Base-by-base conservation (phyloP, 257 asterid genomes). In the Nicotiana sylvestris region DNA sequence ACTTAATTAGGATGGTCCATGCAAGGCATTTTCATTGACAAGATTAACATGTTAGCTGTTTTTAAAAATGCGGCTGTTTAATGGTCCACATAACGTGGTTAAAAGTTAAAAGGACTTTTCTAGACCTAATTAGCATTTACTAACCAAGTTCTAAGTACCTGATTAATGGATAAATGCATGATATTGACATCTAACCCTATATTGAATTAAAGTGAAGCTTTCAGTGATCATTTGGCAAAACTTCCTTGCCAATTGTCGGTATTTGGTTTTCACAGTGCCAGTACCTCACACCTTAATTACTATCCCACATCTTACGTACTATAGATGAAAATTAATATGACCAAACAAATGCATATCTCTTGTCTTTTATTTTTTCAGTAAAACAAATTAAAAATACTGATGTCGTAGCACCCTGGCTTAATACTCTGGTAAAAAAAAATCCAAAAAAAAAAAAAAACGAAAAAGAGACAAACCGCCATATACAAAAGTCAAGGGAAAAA, bases 41-140 rank as follows among this genome's bases (percentile, higher is more conserved):
- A 62, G 82, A 79, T 79, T 61, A 79, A 79, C 82, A 65, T 61
- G 46, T 80, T 80, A 80, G 82, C 76, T 80, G 82, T 80, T 60
- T 2, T 37, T 37, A 51, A 27, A 39, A 79, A 62, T 62, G 76
- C 18, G 76, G 61, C 29, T 80, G 74, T 49, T 35, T 80, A 62
- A 76, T 80, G 82, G 82, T 62, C 76, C 82, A 62, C 82, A 70
- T 74, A 80, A 60, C 72, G 56, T 62, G 76, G 76, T 51, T 76
- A 76, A 76, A 74, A 76, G 80, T 76, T 76, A 53, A 76, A 51
- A 15, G 5, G 9, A 29, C 65, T 76, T 76, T 76, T 76, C 3
- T 76, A 3, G 65, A 76, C 80, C 65, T 49, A 65, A 65, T 80
- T 65, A 79, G 58, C 82, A 80, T 25, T 62, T 21, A 80, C 6